phyloP scores from a whole-genome alignment of 441 rosid genomes.

The Aquilaria agallochum region DNA sequence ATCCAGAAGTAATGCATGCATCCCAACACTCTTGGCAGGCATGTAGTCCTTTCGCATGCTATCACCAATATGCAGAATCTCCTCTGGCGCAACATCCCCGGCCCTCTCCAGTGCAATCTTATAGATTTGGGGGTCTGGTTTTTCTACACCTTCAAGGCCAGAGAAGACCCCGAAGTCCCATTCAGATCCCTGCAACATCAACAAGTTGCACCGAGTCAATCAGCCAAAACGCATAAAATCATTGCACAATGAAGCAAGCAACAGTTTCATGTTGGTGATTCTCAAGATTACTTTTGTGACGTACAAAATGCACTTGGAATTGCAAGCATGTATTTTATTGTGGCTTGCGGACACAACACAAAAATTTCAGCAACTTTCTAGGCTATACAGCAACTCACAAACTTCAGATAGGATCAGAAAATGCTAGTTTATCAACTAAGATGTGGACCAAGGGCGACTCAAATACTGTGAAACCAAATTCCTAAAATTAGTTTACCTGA shows the following conservation, averaged over 20 bases:
- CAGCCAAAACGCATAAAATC: not conserved
- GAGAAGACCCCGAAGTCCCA: constrained; percentile 99
- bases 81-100: constrained; percentile 68
- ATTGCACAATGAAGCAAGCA: not conserved
- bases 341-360: no score
- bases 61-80: constrained; percentile 83
- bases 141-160: constrained; percentile 93
- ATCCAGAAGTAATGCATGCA: constrained; percentile 88
- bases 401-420: no score
- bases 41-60: constrained; percentile 88
- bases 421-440: no score
- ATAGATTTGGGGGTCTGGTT: constrained; percentile 81
- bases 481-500: constrained; percentile 42
- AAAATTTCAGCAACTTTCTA: no score
- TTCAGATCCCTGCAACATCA: constrained; percentile 57
- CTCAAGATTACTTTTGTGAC: not conserved
- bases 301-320: not conserved
- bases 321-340: not conserved
- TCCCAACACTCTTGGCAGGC: constrained; percentile 82
- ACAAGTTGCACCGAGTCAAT: not conserved
- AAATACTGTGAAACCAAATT: not conserved
- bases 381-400: no score
- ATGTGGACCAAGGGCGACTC: not conserved
- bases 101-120: constrained; percentile 74
- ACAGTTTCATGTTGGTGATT: not conserved